Conservation (phyloP, 2,329 filamentous ascomycete genomes). For the Mycogone perniciosa region DNA sequence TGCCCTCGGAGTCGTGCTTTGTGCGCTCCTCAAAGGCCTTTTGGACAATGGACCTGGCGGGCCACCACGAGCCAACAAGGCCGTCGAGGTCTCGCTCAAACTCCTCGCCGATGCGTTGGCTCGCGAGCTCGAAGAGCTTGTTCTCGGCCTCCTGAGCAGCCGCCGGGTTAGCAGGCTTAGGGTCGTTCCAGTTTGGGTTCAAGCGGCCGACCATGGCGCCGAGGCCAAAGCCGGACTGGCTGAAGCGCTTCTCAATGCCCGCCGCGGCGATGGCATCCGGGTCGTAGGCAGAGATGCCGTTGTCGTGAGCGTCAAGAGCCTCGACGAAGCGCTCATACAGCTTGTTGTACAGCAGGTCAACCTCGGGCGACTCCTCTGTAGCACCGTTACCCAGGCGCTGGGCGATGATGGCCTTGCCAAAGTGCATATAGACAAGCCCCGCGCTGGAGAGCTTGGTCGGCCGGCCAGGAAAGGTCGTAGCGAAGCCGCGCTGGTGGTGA, state of each 20-base stretch:
- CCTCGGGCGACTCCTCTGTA: slow-evolving; percentile 51
- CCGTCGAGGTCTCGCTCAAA: slow-evolving; percentile 77
- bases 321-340: slow-evolving; percentile 92
- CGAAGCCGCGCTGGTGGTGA: slow-evolving; percentile 93
- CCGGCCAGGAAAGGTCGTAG: slow-evolving; percentile 74
- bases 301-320: slow-evolving; percentile 95
- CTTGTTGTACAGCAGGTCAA: slow-evolving; percentile 75
- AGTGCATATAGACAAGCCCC: slow-evolving; percentile 93
- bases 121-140: slow-evolving; percentile 69
- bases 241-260: slow-evolving; percentile 75
- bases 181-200: slow-evolving; percentile 77
- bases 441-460: slow-evolving; percentile 88
- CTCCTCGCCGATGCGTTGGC: slow-evolving; percentile 77
- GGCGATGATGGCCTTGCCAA: slow-evolving; percentile 77
- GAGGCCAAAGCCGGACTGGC: slow-evolving; percentile 74
- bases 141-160: slow-evolving; percentile 70
- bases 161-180: slow-evolving; percentile 41
- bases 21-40: slow-evolving; percentile 64
- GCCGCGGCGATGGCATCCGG: slow-evolving; percentile 60
- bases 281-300: slow-evolving; percentile 82
- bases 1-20: slow-evolving; percentile 64
- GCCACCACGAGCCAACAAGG: slow-evolving; percentile 73
- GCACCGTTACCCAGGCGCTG: slow-evolving; percentile 35
- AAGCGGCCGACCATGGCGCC: slow-evolving; percentile 75
- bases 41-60: slow-evolving; percentile 73